Evolutionary conservation across 768 basidiomycete species (phyloP).

Genomic region (Boletus vinaceobasis): DNA sequence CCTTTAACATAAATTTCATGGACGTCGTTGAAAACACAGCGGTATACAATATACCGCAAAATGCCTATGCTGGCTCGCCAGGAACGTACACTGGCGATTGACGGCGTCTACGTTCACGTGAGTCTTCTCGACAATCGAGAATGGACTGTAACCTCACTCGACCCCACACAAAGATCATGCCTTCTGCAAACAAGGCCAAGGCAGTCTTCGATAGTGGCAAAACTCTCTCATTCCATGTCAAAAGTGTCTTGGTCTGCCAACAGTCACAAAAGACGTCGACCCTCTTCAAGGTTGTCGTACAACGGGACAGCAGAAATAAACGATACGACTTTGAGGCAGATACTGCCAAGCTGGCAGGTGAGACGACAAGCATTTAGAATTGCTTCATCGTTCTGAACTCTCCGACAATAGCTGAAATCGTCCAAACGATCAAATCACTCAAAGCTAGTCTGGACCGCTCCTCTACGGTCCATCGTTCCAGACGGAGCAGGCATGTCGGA

Average conservation of each 20-base stretch:
- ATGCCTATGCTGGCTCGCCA: constrained; percentile 92
- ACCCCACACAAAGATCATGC: constrained; percentile 67
- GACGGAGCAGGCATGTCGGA: constrained; percentile 59
- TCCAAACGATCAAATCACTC: constrained; percentile 64
- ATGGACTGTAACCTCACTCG: constrained; percentile 5
- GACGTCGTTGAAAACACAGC: constrained; percentile 41
- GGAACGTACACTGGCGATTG: constrained; percentile 88
- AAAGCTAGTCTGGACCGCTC: constrained; percentile 64
- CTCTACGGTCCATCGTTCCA: constrained; percentile 56
- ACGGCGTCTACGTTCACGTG: constrained; percentile 91
- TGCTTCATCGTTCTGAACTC: neutral
- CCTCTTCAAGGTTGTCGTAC: constrained; percentile 87
- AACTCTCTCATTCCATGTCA: constrained; percentile 91
- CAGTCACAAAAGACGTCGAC: constrained; percentile 77
- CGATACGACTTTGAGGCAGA: constrained; percentile 98
- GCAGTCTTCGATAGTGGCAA: constrained; percentile 87
- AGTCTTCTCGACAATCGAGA: constrained; percentile 19
- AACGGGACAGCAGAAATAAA: constrained; percentile 72
- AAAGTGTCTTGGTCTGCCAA: constrained; percentile 78
- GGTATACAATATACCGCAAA: constrained; percentile 91
- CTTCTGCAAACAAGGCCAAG: constrained; percentile 71
- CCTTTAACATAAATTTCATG: neutral
- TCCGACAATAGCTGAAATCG: constrained; percentile 60
- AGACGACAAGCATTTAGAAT: constrained; percentile 20
- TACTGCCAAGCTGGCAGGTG: constrained; percentile 73